Evolutionary conservation across 352 stramenopile genomes (phyloP), one percentile per base, ranked within the genome.

Genomic region (Aphanomyces cochlioides): DNA sequence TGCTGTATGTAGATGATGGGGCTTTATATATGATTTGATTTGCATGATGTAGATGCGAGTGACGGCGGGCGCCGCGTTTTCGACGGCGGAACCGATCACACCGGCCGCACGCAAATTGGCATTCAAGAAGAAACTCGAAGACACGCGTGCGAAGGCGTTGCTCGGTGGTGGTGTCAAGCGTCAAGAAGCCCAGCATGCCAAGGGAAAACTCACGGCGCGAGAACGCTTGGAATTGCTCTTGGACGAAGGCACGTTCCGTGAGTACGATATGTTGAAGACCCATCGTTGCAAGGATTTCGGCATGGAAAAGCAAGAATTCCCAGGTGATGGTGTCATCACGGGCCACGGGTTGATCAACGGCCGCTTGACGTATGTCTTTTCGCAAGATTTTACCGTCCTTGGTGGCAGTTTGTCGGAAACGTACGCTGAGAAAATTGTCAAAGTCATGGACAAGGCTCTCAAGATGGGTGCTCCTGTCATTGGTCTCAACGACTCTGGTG

Each of bases 381-480:
- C 85, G 65, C 85, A 93, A 76, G 97, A 99, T 79, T 99, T 99
- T 73, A 99, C 96, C 5, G 97, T 99, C 15, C 97, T 99, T 73
- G 97, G 97, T 56, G 97, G 97, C 48, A 97, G 80, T 75, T 79
- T 99, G 15, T 97, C 83, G 56, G 95, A 98, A 75, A 98, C 95
- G 13, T 96, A 99, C 77, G 96, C 96, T 0, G 85, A 98, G 73
- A 99, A 99, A 83, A 99, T 99, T 74, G 90, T 98, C 77, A 99
- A 99, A 80, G 89, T 99, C 77, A 99, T 99, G 96, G 95, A 99
- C 70, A 97, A 98, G 81, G 96, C 96, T 13, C 88, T 97, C 80
- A 85, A 95, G 60, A 82, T 98, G n/a, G 94, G 95, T 17, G 93
- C 90, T 34, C 97, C 97, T 12, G 90, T 99, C 2, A 99, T 99